Evolutionary conservation across 345 rosid genomes (phyloP).

Genomic region (Hevea brasiliensis): DNA sequence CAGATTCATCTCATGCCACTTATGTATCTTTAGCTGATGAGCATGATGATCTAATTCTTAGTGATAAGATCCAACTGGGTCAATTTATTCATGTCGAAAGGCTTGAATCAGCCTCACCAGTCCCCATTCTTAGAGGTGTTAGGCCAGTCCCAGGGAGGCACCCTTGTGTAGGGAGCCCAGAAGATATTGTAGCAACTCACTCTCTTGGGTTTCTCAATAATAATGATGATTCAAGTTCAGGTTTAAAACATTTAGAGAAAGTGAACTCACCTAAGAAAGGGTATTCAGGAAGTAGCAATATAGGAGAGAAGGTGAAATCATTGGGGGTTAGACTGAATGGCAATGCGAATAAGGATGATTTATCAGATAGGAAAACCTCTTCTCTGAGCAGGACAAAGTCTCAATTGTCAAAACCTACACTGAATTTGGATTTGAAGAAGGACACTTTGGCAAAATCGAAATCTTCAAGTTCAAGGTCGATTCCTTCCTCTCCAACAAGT

Average conservation of each 20-base stretch:
- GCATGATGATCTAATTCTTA: conserved; percentile 89
- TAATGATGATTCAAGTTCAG: conserved; percentile 33
- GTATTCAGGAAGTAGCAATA: conserved; percentile 22
- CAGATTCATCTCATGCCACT: conserved; percentile 98
- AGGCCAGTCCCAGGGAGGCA: conserved; percentile 97
- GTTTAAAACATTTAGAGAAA: conserved; percentile 51
- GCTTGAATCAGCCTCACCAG: conserved; percentile 89
- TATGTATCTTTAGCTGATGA: conserved; percentile 93
- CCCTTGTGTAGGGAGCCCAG: conserved; percentile 89
- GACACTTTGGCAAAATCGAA: conserved; percentile 53
- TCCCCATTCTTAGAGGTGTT: conserved; percentile 87
- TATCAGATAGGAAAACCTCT: conserved; percentile 37
- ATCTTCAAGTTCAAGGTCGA: conserved; percentile 63
- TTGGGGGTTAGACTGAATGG: conserved; percentile 47
- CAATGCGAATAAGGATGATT: conserved; percentile 49
- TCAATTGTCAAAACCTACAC: conserved; percentile 44
- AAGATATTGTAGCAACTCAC: conserved; percentile 86
- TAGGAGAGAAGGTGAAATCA: conserved; percentile 53
- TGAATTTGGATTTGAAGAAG: conserved; percentile 58
- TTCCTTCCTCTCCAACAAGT: conserved; percentile 86
- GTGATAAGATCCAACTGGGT: conserved; percentile 92
- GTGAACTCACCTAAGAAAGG: conserved; percentile 42
- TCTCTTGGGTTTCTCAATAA: conserved; percentile 67
- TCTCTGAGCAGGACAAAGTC: conserved; percentile 54
- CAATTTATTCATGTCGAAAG: conserved; percentile 95